These are phyloP conservation scores for Miamiensis avidus DNA, from an alignment of 169 alveolate species.

Conservation along the genomic window DNA sequence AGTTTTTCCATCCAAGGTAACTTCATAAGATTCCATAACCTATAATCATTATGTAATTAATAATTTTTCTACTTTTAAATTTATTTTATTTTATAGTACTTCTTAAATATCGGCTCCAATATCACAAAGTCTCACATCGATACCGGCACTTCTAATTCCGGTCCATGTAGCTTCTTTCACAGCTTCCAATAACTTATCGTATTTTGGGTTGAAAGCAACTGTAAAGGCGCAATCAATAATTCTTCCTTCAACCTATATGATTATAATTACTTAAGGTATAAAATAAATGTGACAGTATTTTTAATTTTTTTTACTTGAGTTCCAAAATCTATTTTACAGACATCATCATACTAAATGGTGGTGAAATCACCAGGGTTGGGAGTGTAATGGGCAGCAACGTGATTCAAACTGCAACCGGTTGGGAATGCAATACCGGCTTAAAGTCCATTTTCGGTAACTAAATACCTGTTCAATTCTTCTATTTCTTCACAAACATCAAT, in stretches of 20 bases:
- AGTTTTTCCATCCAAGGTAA: conserved; percentile 91
- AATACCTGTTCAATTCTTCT: conserved; percentile 95
- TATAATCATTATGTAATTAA: too few relatives aligned
- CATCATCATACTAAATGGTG: conserved; percentile 89
- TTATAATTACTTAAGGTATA: too few relatives aligned
- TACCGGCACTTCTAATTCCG: conserved; percentile 99
- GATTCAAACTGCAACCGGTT: conserved; percentile 97
- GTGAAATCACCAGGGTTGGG: conserved; percentile 93
- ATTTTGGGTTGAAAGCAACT: conserved; percentile 94
- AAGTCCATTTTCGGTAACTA: conserved; percentile 94
- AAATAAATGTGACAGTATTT: too few relatives aligned
- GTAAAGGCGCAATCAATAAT: conserved; percentile 99
- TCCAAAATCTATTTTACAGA: conserved; percentile 99
- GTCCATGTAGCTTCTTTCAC: conserved; percentile 99
- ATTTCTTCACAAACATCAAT: conserved; percentile 95
- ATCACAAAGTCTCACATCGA: conserved; percentile 97
- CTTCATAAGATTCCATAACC: conserved; percentile 96
- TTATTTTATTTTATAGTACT: conserved; percentile 34
- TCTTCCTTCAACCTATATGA: conserved; percentile 90
- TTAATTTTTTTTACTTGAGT: conserved; percentile 86
- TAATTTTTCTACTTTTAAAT: too few relatives aligned
- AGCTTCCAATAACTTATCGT: conserved; percentile 91
- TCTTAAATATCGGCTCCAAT: conserved; percentile 99
- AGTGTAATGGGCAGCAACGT: conserved; percentile 99
- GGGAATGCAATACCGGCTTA: conserved; percentile 99